phyloP scores from a whole-genome alignment of 176 grass and related monocot species.

The Raddia guianensis region DNA sequence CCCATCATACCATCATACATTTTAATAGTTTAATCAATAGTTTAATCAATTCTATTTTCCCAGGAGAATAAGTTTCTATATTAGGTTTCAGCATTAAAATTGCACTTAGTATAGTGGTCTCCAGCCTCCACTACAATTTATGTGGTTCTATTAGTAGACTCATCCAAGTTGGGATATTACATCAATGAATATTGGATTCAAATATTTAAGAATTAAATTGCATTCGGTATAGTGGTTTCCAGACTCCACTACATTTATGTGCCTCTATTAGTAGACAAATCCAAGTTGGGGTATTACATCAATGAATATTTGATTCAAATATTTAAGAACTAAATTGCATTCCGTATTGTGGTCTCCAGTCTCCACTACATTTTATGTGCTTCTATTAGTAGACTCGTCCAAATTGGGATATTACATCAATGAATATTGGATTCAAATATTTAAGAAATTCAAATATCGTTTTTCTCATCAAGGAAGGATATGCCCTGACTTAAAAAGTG shows the following conservation, averaged over 20 bases:
- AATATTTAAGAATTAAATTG: conserved; percentile 18
- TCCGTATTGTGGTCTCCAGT: not conserved
- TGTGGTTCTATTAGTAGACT: conserved; percentile 16
- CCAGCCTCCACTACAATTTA: conserved; percentile 1
- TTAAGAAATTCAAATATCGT: conserved; percentile 2
- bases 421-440: conserved; percentile 18
- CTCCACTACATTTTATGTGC: conserved; percentile 6
- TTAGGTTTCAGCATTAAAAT: not conserved
- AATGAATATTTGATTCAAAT: conserved; percentile 6
- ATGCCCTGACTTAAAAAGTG: too few relatives aligned
- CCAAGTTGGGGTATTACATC: not conserved
- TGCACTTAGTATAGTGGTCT: not conserved
- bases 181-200: not conserved
- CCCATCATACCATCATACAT: not conserved
- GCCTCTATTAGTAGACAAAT: conserved; percentile 6
- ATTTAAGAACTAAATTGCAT: conserved; percentile 21
- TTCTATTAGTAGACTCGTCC: conserved; percentile 1
- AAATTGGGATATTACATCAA: conserved; percentile 3
- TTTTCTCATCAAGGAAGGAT: too few relatives aligned
- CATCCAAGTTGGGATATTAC: not conserved
- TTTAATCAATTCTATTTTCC: conserved; percentile 19
- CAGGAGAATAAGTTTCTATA: not conserved
- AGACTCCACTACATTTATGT: conserved; percentile 8
- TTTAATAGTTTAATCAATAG: conserved; percentile 3
- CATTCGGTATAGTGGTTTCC: not conserved